Percentiles rank a stretch among this genome's conserved stretches.
These are phyloP conservation scores for Chlorella sp. DNA, from an alignment of 139 green algal species.

Conservation along the genomic window DNA sequence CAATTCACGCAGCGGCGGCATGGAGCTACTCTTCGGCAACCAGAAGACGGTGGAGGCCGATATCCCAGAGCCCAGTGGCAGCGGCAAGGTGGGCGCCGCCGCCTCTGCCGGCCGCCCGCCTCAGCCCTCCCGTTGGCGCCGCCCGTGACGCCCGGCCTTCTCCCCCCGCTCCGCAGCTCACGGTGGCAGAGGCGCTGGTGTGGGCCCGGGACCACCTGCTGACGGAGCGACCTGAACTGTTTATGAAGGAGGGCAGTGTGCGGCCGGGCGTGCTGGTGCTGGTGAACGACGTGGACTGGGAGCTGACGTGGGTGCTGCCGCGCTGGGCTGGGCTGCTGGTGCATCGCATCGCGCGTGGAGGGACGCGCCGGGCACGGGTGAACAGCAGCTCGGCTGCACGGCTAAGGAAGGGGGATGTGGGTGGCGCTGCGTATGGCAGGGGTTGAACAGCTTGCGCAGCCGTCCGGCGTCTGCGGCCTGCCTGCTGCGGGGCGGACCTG, in stretches of 20 bases:
- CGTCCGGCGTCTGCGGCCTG: neutral
- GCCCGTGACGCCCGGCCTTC: neutral
- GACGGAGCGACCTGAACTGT: conserved; percentile 83
- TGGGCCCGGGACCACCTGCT: conserved; percentile 79
- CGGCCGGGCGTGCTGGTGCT: conserved; percentile 92
- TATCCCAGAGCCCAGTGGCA: conserved; percentile 35
- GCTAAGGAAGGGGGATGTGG: neutral
- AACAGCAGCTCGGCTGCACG: neutral
- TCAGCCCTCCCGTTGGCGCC: neutral
- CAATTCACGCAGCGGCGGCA: conserved; percentile 60
- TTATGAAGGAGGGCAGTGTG: conserved; percentile 85
- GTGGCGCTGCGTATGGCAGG: neutral
- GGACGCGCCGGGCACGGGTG: neutral
- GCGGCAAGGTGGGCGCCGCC: neutral
- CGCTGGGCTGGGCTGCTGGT: neutral
- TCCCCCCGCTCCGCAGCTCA: conserved; percentile 51
- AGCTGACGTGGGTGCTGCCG: conserved; percentile 70
- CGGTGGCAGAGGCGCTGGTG: conserved; percentile 59
- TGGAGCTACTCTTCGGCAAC: conserved; percentile 85
- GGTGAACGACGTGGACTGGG: conserved; percentile 95
- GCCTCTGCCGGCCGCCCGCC: neutral
- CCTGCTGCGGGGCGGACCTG: neutral
- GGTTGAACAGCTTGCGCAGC: neutral
- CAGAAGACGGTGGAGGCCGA: conserved; percentile 65
- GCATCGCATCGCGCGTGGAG: neutral